Conservation (phyloP, 2,329 filamentous ascomycete genomes). For the Arthrinium puccinioides region DNA sequence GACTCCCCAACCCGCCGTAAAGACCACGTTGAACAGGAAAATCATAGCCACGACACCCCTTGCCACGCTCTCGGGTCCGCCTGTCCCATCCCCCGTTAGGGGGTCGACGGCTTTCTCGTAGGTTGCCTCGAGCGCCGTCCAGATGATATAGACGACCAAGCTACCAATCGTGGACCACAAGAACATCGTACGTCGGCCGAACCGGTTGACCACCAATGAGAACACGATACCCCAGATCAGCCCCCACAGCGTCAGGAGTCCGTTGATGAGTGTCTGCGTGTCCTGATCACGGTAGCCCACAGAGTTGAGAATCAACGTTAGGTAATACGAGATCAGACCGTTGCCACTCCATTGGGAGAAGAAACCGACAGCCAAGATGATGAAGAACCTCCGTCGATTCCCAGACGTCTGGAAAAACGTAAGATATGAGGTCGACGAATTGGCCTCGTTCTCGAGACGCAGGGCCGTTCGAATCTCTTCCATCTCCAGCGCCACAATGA, state of each 20-base stretch:
- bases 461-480: conserved; percentile 36
- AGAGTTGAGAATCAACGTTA: conserved; percentile 25
- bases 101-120: conserved; percentile 20
- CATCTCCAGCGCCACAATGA: conserved; percentile 30
- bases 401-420: conserved; percentile 12
- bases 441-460: conserved; percentile 33
- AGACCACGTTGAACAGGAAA: conserved; percentile 26
- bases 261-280: conserved; percentile 25
- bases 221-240: conserved; percentile 38
- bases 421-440: conserved; percentile 10
- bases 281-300: conserved; percentile 18
- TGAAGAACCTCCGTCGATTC: conserved; percentile 9
- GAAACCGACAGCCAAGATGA: conserved; percentile 3
- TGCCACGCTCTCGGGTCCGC: conserved; percentile 8
- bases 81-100: conserved; percentile 10
- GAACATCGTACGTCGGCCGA: conserved; percentile 16
- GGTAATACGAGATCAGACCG: conserved; percentile 24
- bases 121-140: conserved; percentile 14
- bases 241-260: conserved; percentile 38
- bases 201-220: conserved; percentile 26
- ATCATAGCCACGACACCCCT: conserved; percentile 23
- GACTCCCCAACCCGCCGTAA: conserved; percentile 23
- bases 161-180: conserved; percentile 13
- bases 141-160: conserved; percentile 9
- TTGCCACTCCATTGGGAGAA: conserved; percentile 10